phyloP scores from a whole-genome alignment of 495 filamentous ascomycete genomes.

The Penicillium cosmopolitanum region DNA sequence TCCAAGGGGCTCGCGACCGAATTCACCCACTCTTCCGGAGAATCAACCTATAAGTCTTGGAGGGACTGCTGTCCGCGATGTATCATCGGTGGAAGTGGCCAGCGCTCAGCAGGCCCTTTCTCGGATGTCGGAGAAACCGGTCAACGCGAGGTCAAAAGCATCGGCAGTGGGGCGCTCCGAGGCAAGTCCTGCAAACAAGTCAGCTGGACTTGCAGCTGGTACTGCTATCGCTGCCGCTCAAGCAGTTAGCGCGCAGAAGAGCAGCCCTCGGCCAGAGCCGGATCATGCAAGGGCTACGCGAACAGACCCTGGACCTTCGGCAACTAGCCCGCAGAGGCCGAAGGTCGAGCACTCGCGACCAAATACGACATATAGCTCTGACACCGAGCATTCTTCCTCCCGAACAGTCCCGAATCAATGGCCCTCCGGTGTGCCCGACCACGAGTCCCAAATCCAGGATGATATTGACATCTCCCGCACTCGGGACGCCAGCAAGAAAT shows the following conservation, averaged over 20 bases:
- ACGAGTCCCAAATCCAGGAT: constrained; percentile 11
- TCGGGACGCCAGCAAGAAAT: constrained; percentile 10
- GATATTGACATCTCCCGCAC: constrained; percentile 5
- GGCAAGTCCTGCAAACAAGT: constrained; percentile 45
- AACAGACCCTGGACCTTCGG: constrained; percentile 3
- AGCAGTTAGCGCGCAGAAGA: constrained; percentile 27
- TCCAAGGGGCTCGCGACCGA: constrained; percentile 61
- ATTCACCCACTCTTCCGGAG: constrained; percentile 38
- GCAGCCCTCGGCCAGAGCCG: constrained; percentile 8
- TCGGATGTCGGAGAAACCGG: constrained; percentile 51
- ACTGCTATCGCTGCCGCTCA: constrained; percentile 43
- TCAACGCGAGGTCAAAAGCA: constrained; percentile 55
- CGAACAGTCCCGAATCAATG: constrained; percentile 49
- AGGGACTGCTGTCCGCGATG: constrained; percentile 19
- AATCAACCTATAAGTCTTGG: constrained; percentile 22
- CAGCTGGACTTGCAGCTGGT: constrained; percentile 38
- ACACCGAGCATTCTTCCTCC: constrained; percentile 19
- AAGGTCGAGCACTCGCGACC: constrained; percentile 4
- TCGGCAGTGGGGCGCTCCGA: constrained; percentile 41
- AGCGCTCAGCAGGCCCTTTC: constrained; percentile 40
- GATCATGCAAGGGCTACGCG: constrained; percentile 13
- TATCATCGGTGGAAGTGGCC: constrained; percentile 32
- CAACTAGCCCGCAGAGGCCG: constrained; percentile 4
- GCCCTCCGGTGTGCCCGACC: constrained; percentile 61
- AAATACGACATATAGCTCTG: background rate